phyloP scores from a whole-genome alignment of 495 filamentous ascomycete species.

The Terfezia boudieri region DNA sequence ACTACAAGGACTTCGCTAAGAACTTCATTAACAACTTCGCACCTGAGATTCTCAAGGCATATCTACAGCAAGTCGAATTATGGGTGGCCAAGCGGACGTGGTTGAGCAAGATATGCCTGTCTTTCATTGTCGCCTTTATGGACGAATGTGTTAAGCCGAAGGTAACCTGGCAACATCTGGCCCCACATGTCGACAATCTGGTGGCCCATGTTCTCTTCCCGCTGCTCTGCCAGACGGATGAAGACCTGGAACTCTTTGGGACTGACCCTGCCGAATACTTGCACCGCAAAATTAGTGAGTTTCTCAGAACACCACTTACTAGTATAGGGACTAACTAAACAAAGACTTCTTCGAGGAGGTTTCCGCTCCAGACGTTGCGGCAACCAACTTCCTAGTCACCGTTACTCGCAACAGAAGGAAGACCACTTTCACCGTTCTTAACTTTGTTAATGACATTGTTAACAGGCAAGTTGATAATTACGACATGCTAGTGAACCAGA shows the following conservation, averaged over 20 bases:
- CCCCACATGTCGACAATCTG: slow-evolving; percentile 75
- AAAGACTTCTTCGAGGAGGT: slow-evolving; percentile 82
- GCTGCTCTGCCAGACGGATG: slow-evolving; percentile 73
- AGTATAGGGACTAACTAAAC: background rate
- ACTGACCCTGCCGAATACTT: slow-evolving; percentile 88
- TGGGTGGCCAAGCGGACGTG: slow-evolving; percentile 89
- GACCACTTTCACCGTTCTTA: slow-evolving; percentile 79
- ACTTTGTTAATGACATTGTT: slow-evolving; percentile 81
- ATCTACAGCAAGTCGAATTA: slow-evolving; percentile 79
- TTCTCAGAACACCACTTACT: background rate
- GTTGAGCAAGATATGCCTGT: slow-evolving; percentile 82
- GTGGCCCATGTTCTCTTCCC: slow-evolving; percentile 90
- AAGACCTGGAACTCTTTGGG: slow-evolving; percentile 85
- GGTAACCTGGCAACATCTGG: slow-evolving; percentile 82
- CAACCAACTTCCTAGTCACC: slow-evolving; percentile 86
- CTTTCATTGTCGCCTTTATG: slow-evolving; percentile 76
- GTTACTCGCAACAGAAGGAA: slow-evolving; percentile 88
- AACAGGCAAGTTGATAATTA: slow-evolving; percentile 34
- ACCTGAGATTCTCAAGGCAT: slow-evolving; percentile 82
- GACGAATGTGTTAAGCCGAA: slow-evolving; percentile 97
- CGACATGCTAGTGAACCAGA: too few species aligned
- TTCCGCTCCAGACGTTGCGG: slow-evolving; percentile 83
- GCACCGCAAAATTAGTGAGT: slow-evolving; percentile 57
- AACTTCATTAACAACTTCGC: slow-evolving; percentile 78
- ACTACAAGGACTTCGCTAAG: slow-evolving; percentile 62